Base-by-base conservation (phyloP, 2,329 filamentous ascomycete genomes). In the Sporothrix dimorphospora region DNA sequence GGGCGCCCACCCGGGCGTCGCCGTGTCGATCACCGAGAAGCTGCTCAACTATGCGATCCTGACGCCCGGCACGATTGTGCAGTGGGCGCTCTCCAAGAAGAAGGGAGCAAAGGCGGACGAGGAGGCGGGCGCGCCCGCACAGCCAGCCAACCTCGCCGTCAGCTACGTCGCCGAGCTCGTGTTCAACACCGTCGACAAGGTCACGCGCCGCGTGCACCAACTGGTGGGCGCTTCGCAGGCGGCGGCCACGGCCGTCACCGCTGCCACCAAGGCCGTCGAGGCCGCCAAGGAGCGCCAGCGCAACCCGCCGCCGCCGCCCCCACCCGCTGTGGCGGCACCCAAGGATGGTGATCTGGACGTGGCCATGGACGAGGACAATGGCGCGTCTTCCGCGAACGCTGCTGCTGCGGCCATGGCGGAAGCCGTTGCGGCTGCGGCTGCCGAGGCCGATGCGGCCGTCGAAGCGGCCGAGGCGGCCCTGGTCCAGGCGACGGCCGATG, bases 1-100 rank as follows among this genome's bases (percentile, higher is more conserved):
- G 96, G 88, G 89, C 63, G 91, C 95, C 42, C 95, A 99, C 78
- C 94, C 95, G 0, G 96, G 96, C 73, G 91, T 97, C 57, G 96
- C 94, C 3, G 89, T 98, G 76, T 93, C 92, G 77, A 97, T 99
- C 77, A 88, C 98, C 72, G 95, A 98, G 84, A 98, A 98, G 82
- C 88, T 99, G 5, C 90, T 99, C 77, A 99, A 98, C 83, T 99
- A 98, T 83, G 94, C 93, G 16, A 97, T 99, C 77, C 86, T 99
- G 47, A 94, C 92, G 9, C 96, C 96, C 0, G 85, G 90, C 72
- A 91, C 91, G 19, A 94, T 99, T 38, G 88, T 98, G 65, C 91
- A 97, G 78, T 99, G 96, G 96, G 93, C 93, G 0, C 86, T 99
- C 51, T 5, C 40, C n/a, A 42, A 63, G 30, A 40, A 34, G 55